Evolutionary conservation across 2,329 filamentous ascomycete species (phyloP).

Genomic region (Hawksworthiomyces lignivorus): DNA sequence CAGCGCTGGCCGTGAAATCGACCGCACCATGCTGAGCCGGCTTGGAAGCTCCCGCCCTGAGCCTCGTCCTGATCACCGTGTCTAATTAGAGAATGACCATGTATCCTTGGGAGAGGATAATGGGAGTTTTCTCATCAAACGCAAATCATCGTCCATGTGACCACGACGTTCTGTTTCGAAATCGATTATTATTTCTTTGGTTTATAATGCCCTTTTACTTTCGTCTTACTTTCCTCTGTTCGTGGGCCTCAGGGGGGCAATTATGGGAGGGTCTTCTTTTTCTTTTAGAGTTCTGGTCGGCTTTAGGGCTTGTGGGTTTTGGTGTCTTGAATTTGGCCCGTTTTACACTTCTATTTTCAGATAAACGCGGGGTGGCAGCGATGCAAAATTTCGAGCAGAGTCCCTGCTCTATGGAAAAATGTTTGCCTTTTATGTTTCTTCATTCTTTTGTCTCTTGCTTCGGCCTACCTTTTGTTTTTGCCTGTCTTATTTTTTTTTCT

Average conservation of each 20-base stretch:
- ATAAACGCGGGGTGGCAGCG: slow-evolving; percentile 8
- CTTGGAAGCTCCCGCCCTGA: slow-evolving; percentile 19
- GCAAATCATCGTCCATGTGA: no score
- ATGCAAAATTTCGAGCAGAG: slow-evolving; percentile 9
- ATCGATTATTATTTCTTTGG: no score
- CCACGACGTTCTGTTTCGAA: no score
- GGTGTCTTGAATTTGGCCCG: not conserved
- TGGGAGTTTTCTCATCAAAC: not conserved
- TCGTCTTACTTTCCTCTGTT: no score
- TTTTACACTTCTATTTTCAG: not conserved
- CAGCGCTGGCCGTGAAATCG: slow-evolving; percentile 38
- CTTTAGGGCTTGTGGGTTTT: slow-evolving; percentile 1
- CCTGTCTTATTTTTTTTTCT: not conserved
- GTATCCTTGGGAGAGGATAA: not conserved
- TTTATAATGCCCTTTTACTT: no score
- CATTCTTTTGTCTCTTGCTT: not conserved
- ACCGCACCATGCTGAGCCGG: slow-evolving; percentile 46
- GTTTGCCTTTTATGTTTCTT: not conserved
- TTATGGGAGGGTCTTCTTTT: no score
- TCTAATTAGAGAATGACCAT: not conserved
- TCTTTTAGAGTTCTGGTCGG: no score
- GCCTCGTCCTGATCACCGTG: not conserved
- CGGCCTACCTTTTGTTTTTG: not conserved
- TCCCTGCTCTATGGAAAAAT: no score
- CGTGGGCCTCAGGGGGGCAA: no score